Evolutionary conservation across 768 basidiomycete genomes (phyloP).

Genomic region (Lyophyllum shimeji): DNA sequence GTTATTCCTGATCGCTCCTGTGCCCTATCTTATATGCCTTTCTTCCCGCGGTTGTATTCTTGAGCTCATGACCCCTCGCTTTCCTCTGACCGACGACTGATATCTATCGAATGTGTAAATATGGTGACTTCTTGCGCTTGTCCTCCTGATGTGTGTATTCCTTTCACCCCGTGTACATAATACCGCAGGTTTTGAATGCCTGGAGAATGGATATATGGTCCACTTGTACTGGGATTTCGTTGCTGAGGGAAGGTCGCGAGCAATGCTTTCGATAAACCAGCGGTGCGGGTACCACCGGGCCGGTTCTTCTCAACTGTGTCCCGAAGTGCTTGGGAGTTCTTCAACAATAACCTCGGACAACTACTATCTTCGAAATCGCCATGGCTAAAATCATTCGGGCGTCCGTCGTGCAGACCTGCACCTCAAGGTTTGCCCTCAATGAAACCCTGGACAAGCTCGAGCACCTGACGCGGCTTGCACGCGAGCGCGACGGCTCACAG

Average conservation of each 20-base stretch:
- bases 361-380: neutral
- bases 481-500: conserved; percentile 44
- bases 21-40: neutral
- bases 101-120: conserved; percentile 14
- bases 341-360: too few species aligned
- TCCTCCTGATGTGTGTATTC: conserved; percentile 1
- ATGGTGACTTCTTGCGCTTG: neutral
- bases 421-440: conserved; percentile 42
- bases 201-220: neutral
- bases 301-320: too few species aligned
- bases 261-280: neutral
- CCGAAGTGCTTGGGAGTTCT: too few species aligned
- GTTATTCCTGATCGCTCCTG: neutral
- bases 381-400: conserved; percentile 29
- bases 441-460: conserved; percentile 53
- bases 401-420: conserved; percentile 54
- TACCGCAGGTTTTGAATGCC: neutral
- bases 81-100: neutral
- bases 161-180: conserved; percentile 1
- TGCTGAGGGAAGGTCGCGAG: neutral
- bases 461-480: conserved; percentile 41
- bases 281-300: too few species aligned
- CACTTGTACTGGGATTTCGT: neutral
- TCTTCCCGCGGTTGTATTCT: neutral
- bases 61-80: conserved; percentile 3